Conservation (phyloP, 2,329 filamentous ascomycete genomes). For the Alternaria atra region DNA sequence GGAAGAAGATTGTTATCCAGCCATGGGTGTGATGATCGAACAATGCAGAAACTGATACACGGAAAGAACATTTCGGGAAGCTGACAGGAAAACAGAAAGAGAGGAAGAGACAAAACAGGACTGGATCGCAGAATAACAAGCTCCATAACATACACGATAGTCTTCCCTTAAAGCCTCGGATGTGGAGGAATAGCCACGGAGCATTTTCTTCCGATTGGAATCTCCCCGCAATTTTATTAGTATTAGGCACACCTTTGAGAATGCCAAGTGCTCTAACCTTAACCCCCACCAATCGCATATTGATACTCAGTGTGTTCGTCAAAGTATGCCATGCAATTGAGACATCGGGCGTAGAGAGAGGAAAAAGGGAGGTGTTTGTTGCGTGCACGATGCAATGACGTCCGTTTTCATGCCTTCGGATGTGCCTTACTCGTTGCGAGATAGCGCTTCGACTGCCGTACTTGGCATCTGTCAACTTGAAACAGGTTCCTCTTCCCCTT, state of each 20-base stretch:
- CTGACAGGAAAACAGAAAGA: neutral
- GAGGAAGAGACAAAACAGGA: neutral
- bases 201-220: neutral
- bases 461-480: neutral
- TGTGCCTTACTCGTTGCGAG: conserved; percentile 1
- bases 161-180: neutral
- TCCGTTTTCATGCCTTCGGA: conserved; percentile 1
- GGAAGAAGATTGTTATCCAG: conserved; percentile 40
- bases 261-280: neutral
- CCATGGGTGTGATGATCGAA: conserved; percentile 17
- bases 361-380: neutral
- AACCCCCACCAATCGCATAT: neutral
- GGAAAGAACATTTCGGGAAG: neutral
- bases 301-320: neutral
- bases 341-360: neutral
- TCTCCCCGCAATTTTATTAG: neutral
- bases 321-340: neutral
- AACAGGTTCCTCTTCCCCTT: conserved; percentile 4
- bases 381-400: conserved; percentile 2
- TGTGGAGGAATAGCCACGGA: neutral
- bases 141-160: neutral
- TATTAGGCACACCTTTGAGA: neutral
- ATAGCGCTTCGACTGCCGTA: neutral
- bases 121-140: neutral
- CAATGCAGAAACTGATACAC: neutral